These are phyloP conservation scores for Piper betle DNA, from an alignment of 164 flowering plant species.

Conservation along the genomic window DNA sequence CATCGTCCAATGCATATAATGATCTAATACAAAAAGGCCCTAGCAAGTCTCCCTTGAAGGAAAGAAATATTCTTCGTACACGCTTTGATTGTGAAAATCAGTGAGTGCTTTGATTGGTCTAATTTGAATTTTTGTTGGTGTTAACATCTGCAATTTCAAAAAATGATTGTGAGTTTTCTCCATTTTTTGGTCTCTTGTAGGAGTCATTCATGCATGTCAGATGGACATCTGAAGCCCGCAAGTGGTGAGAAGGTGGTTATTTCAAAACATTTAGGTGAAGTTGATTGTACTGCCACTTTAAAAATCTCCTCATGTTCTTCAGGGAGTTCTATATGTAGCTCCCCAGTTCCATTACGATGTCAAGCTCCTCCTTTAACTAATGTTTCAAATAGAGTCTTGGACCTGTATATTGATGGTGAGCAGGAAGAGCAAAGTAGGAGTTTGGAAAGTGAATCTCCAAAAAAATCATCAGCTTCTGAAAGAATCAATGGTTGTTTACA, in stretches of 20 bases:
- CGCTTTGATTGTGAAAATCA: conserved; percentile 24
- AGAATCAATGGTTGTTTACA: conserved; percentile 12
- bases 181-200: conserved; percentile 8
- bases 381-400: conserved; percentile 49
- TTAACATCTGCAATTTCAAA: neutral
- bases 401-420: conserved; percentile 94
- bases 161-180: neutral
- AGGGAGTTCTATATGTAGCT: conserved; percentile 38
- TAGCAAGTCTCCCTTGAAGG: conserved; percentile 36
- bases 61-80: conserved; percentile 13
- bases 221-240: conserved; percentile 26
- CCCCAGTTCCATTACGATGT: conserved; percentile 21
- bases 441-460: conserved; percentile 20
- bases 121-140: neutral
- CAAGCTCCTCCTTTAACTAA: conserved; percentile 21
- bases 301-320: conserved; percentile 28
- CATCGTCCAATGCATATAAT: conserved; percentile 37
- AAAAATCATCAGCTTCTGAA: conserved; percentile 17
- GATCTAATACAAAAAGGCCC: conserved; percentile 17
- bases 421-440: conserved; percentile 31
- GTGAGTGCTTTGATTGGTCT: conserved; percentile 21
- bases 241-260: conserved; percentile 10
- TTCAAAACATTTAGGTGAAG: conserved; percentile 19
- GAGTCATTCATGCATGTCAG: conserved; percentile 36
- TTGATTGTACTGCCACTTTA: conserved; percentile 24